Conservation (phyloP, 208 protist genomes). For the Strigomonas oncopelti region DNA sequence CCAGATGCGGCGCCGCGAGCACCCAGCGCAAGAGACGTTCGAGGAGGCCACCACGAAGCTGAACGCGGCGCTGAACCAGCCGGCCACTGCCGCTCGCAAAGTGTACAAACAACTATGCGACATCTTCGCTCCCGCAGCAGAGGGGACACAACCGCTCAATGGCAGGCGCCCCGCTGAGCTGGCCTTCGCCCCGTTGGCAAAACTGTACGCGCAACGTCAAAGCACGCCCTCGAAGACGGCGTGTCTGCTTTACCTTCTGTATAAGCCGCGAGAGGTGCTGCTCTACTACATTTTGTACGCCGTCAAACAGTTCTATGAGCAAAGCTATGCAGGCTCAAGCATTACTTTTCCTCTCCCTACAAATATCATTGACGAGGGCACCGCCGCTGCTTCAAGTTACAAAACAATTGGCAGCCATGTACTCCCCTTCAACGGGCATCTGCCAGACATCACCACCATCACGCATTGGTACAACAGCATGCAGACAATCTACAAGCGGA, state of each 20-base stretch:
- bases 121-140: not conserved
- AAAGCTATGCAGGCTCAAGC: not conserved
- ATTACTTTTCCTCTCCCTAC: not conserved
- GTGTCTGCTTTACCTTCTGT: not conserved
- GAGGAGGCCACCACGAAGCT: constrained; percentile 58
- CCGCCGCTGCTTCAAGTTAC: not conserved
- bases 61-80: constrained; percentile 44
- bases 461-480: constrained; percentile 91
- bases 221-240: not conserved
- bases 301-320: constrained; percentile 8
- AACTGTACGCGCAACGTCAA: not conserved
- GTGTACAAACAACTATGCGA: not conserved
- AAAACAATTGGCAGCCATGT: constrained; percentile 2
- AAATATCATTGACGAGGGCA: not conserved
- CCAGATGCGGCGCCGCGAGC: constrained; percentile 20
- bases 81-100: not conserved
- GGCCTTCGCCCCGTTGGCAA: not conserved
- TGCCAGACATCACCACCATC: constrained; percentile 95
- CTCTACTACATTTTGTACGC: constrained; percentile 6
- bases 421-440: constrained; percentile 82
- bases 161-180: not conserved
- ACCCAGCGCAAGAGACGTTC: constrained; percentile 45
- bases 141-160: no score
- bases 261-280: not conserved
- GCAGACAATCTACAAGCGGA: constrained; percentile 64